These are phyloP conservation scores for Fusarium equiseti DNA, from an alignment of 2,329 filamentous ascomycete species.

Conservation along the genomic window DNA sequence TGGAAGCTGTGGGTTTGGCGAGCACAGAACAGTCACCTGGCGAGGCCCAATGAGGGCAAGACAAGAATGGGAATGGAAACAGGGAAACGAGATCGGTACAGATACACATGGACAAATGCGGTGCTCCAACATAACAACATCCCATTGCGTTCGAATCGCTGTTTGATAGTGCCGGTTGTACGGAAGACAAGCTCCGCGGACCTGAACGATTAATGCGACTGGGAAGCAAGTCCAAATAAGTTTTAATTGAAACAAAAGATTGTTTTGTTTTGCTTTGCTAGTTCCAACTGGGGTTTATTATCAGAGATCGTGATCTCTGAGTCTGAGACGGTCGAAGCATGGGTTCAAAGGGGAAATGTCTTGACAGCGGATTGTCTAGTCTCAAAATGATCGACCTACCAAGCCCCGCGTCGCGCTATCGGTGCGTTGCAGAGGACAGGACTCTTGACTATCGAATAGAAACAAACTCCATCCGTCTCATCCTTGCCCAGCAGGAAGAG, in stretches of 20 bases:
- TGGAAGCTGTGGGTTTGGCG: conserved; percentile 16
- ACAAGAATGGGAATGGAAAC: conserved; percentile 26
- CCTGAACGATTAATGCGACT: neutral
- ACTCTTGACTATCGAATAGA: conserved; percentile 20
- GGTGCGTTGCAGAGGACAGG: conserved; percentile 15
- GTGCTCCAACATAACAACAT: conserved; percentile 10
- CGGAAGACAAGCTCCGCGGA: conserved; percentile 35
- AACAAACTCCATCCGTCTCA: conserved; percentile 21
- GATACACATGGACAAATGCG: conserved; percentile 19
- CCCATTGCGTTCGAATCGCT: conserved; percentile 10
- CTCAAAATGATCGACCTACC: conserved; percentile 24
- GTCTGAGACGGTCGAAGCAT: conserved; percentile 26
- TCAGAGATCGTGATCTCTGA: conserved; percentile 33
- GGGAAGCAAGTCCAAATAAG: neutral
- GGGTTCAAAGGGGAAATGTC: conserved; percentile 27
- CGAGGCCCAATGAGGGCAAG: conserved; percentile 6
- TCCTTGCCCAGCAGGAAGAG: neutral
- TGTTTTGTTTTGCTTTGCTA: conserved; percentile 11
- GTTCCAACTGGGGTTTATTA: conserved; percentile 1
- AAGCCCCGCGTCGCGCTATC: conserved; percentile 36
- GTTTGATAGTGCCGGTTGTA: conserved; percentile 19
- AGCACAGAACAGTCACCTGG: conserved; percentile 10
- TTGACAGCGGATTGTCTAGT: conserved; percentile 33
- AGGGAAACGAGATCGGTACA: conserved; percentile 23
- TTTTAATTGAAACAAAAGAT: conserved; percentile 18